These are phyloP conservation scores for Hyphopichia pseudoburtonii DNA, from an alignment of 1,139 yeast species.

Conservation along the genomic window DNA sequence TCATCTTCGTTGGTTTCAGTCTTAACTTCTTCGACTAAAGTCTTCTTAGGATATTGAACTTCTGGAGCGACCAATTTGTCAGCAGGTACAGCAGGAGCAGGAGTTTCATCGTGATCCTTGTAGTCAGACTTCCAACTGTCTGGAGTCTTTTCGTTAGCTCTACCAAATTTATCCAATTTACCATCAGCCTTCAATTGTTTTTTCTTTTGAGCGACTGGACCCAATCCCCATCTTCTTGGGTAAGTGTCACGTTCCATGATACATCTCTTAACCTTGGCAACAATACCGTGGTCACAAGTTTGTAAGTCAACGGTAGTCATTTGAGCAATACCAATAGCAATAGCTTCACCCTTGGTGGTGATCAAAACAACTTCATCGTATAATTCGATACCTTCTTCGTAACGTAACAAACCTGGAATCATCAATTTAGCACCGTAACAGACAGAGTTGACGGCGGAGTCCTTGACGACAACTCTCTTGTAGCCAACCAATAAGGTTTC, in stretches of 20 bases:
- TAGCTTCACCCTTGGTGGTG: conserved; percentile 99
- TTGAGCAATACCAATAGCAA: conserved; percentile 97
- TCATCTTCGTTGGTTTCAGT: conserved; percentile 30
- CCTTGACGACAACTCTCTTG: conserved; percentile 97
- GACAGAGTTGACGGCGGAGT: conserved; percentile 96
- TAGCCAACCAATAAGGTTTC: conserved; percentile 92
- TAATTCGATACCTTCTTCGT: conserved; percentile 96
- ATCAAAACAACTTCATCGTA: conserved; percentile 97
- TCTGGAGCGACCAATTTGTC: conserved; percentile 49
- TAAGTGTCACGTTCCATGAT: conserved; percentile 99
- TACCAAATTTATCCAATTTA: conserved; percentile 92
- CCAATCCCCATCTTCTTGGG: conserved; percentile 99
- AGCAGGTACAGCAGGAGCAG: conserved; percentile 53
- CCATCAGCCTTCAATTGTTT: conserved; percentile 97
- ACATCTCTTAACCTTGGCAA: conserved; percentile 98
- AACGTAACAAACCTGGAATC: conserved; percentile 97
- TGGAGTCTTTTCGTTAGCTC: conserved; percentile 92
- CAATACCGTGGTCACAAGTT: conserved; percentile 97
- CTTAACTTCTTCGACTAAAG: conserved; percentile 39
- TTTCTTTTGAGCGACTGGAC: conserved; percentile 98
- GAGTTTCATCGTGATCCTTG: conserved; percentile 74
- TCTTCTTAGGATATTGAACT: conserved; percentile 54
- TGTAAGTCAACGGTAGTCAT: conserved; percentile 98
- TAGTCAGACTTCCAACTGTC: conserved; percentile 87
- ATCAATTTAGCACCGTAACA: conserved; percentile 98